Evolutionary conservation across 176 grass and related monocot genomes (phyloP).

Genomic region (Carex scoparia): DNA sequence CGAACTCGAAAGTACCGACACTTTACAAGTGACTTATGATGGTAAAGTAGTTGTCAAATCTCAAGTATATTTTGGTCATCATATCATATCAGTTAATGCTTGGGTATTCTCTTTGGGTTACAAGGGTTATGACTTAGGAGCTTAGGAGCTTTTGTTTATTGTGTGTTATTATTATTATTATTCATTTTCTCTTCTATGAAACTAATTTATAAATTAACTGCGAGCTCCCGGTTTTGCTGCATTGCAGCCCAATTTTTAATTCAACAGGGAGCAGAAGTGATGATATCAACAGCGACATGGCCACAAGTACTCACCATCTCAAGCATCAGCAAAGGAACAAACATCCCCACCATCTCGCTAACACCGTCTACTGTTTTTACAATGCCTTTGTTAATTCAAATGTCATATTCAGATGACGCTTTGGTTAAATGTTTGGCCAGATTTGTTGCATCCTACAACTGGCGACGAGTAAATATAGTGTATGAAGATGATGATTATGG

Average conservation of each 20-base stretch:
- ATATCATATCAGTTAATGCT: background rate
- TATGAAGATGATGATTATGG: constrained; percentile 32
- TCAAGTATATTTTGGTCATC: background rate
- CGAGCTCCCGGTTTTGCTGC: background rate
- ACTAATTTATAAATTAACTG: background rate
- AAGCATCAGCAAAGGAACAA: background rate
- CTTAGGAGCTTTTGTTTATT: no score
- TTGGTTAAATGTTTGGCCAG: constrained; percentile 19
- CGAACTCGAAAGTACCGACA: background rate
- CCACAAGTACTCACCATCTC: constrained; percentile 24
- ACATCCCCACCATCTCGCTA: constrained; percentile 10
- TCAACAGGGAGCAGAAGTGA: constrained; percentile 22
- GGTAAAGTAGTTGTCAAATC: background rate
- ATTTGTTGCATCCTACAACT: constrained; percentile 30
- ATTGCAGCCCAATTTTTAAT: constrained; percentile 21
- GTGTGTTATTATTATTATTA: no score
- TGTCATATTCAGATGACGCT: constrained; percentile 13
- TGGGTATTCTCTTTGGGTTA: background rate
- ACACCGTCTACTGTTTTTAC: background rate
- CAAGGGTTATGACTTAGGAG: no score
- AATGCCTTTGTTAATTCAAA: constrained; percentile 16
- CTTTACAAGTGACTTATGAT: background rate
- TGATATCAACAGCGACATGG: constrained; percentile 27
- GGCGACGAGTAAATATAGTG: constrained; percentile 23
- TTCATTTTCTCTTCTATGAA: no score